Evolutionary conservation across 768 basidiomycete genomes (phyloP), one percentile per base, ranked within the genome.

Genomic region (Mycena metata): DNA sequence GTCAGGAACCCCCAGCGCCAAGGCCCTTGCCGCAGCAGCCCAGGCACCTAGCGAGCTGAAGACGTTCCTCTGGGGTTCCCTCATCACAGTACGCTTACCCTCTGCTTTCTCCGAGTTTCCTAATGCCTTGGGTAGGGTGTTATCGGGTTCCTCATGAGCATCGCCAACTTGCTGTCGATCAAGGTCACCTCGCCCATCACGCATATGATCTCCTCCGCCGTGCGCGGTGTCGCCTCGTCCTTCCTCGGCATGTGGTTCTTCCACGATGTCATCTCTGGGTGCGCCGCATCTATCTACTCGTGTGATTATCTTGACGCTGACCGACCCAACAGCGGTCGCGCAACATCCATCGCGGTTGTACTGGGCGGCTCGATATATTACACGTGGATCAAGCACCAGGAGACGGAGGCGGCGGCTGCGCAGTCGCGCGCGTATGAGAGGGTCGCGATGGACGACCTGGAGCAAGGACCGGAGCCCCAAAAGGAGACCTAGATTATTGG

Each of bases 121-220:
- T 30, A 11, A 39, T 50, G n/a, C 59, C 17, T 16, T 35, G 52
- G 36, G 10, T 52, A 91, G 89, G 91, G 91, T 35, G 79, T 84
- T 12, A 75, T 93, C 61, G 92, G 92, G 2, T 94, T 93, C 83
- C 77, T 92, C 70, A 93, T 94, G 83, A 90, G 89, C 78, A 83
- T 94, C 52, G 92, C 92, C 8, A 90, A 90, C 58, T 80, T 91
- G 68, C 81, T 94, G 35, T 91, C 90, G 23, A 92, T 94, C 81
- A 92, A 94, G 77, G 88, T 93, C 72, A 94, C 92, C 13, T 92
- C 91, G 7, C 92, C 92, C 19, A 91, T 93, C 72, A 91, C 92
- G 9, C 92, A 94, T 76, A 94, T 93, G 91, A 77, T 93, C 49
- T 91, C 90, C 2, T 89, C 91, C 24, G 92, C 92, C 8, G 89